Percentiles rank a stretch among this genome's conserved stretches.
phyloP scores from a whole-genome alignment of 495 filamentous ascomycete genomes.

The Penicillium herquei region DNA sequence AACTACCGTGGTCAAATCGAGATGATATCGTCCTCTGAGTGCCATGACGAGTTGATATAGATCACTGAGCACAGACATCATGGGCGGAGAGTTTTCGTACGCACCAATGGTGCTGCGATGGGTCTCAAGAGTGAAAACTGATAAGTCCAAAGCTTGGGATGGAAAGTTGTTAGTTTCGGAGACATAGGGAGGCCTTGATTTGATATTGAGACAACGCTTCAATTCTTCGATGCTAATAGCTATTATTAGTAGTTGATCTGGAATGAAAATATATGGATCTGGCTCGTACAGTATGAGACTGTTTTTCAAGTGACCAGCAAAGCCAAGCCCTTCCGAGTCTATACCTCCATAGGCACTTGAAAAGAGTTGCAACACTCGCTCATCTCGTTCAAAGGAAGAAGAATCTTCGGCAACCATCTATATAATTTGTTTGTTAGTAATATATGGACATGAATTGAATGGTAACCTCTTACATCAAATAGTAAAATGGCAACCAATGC shows the following conservation, averaged over 20 bases:
- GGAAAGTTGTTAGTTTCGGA: too few relatives aligned
- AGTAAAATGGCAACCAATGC: slow-evolving; percentile 13
- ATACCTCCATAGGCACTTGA: slow-evolving; percentile 6
- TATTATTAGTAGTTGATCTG: not conserved
- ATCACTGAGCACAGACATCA: not conserved
- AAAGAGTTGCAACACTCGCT: slow-evolving; percentile 1
- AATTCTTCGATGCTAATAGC: not conserved
- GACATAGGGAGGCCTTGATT: not conserved
- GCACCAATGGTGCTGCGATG: not conserved
- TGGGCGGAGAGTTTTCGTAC: not conserved
- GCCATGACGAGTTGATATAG: not conserved
- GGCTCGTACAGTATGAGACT: slow-evolving; percentile 9
- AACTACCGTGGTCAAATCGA: not conserved
- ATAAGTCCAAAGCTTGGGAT: not conserved
- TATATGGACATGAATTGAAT: not conserved
- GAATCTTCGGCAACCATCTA: slow-evolving; percentile 13
- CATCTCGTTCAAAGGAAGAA: slow-evolving; percentile 7
- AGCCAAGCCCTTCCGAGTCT: slow-evolving; percentile 7
- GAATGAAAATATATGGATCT: not conserved
- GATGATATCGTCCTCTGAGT: not conserved
- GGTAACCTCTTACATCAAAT: slow-evolving; percentile 13
- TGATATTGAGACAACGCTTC: not conserved
- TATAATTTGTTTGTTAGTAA: not conserved
- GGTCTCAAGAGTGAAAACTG: not conserved
- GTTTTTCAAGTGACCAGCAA: slow-evolving; percentile 11